A percentile compares a stretch with the other conserved stretches of the same genome.
These are phyloP conservation scores for Nigrospora sphaerica DNA, from an alignment of 2,329 filamentous ascomycete genomes.

Conservation along the genomic window DNA sequence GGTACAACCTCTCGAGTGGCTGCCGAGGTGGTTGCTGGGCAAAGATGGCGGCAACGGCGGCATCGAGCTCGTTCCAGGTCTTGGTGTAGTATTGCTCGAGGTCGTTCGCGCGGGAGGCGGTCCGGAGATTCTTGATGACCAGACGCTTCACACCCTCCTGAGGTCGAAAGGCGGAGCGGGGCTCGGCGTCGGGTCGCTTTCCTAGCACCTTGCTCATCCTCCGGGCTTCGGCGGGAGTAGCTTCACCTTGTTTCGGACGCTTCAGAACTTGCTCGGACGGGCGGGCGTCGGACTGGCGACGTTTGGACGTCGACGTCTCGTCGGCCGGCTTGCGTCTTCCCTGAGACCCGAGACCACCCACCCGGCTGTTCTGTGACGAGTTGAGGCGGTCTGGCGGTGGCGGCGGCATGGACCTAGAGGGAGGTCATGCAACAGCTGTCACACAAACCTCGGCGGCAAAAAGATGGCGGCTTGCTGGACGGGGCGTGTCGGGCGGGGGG, in stretches of 20 bases:
- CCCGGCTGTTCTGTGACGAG: conserved; percentile 17
- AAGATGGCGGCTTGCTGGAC: not conserved
- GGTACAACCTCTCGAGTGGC: conserved; percentile 84
- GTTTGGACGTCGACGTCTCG: conserved; percentile 13
- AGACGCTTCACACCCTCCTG: conserved; percentile 76
- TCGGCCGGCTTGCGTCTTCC: conserved; percentile 16
- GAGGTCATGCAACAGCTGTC: conserved; percentile 3
- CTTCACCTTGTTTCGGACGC: not conserved
- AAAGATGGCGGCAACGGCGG: conserved; percentile 69
- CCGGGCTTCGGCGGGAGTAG: conserved; percentile 3
- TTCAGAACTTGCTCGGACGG: conserved; percentile 4
- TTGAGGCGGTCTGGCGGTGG: conserved; percentile 19
- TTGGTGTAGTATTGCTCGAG: conserved; percentile 72
- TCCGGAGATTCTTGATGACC: conserved; percentile 86
- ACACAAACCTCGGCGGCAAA: conserved; percentile 2
- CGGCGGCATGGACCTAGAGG: conserved; percentile 5
- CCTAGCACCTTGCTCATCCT: conserved; percentile 21
- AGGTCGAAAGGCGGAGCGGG: conserved; percentile 54
- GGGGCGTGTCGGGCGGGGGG: too few species aligned
- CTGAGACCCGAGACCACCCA: conserved; percentile 13
- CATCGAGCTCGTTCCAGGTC: conserved; percentile 67
- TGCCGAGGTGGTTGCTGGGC: conserved; percentile 51
- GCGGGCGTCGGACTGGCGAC: conserved; percentile 8
- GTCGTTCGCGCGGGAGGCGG: conserved; percentile 48
- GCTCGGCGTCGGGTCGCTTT: conserved; percentile 29